Base-by-base conservation (phyloP, 495 filamentous ascomycete genomes). In the Penicillium atrosanguineum region DNA sequence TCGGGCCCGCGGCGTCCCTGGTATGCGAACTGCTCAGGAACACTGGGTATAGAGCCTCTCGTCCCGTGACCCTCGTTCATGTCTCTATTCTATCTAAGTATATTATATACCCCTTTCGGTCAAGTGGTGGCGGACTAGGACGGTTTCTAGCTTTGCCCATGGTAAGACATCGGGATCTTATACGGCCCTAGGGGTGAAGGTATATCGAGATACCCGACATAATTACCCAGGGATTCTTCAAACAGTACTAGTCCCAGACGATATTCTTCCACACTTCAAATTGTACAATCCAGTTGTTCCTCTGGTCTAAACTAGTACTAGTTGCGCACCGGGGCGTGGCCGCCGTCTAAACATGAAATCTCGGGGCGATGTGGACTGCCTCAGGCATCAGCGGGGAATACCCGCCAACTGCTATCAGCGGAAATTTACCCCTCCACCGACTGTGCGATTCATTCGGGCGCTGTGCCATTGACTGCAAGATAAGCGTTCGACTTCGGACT, bases 391-490 rank as follows among this genome's bases (percentile, higher is more conserved):
- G 48, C 57, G 65, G 65, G 67, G 67, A 62, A 53, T 44, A 34
- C 34, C 50, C 53, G 56, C 51, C 23, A 23, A 45, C 26, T 40
- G 42, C 42, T 44, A 42, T 31, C 45, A 44, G 49, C 57, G 63
- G 53, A 71, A 71, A 71, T 69, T 71, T 71, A 71, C 70, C 70
- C 69, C 70, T 71, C 70, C 62, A 60, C 49, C 16, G 16, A 60
- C 60, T 67, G 60, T 67, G 63, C 55, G 63, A 64, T 61, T 62
- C 54, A 41, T 48, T 46, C 44, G 50, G 44, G 31, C 44, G 40
- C 45, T 50, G 46, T 56, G 54, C 50, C 56, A 61, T 53, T 61
- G 50, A 53, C 46, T 31, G 28, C 31, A 28, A 29, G 42, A 57
- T 47, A 49, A 61, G 54, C 47, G 46, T 25, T 7, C 23, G 26